Evolutionary conservation across 2,329 filamentous ascomycete genomes (phyloP), one percentile per base, ranked within the genome.

Genomic region (Chalara sp.): DNA sequence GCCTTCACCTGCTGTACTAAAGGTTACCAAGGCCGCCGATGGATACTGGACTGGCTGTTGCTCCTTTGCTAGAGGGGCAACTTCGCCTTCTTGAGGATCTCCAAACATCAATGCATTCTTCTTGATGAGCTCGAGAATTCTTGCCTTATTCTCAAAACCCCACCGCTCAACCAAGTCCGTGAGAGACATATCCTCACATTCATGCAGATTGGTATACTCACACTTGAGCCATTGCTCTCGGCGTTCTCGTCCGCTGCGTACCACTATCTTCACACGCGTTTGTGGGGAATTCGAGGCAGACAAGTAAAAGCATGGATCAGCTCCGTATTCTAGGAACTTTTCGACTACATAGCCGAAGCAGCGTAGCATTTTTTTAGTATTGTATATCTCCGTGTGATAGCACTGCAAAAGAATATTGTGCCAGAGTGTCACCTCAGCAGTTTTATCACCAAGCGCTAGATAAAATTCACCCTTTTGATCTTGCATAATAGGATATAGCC

Each of bases 91-190:
- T 29, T 44, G 2, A 32, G 5, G 29, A 32, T 2, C 29, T 46
- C 32, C 44, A 1, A 46, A 10, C 44, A 32, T 46, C 44, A 46
- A 46, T 32, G 5, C 13, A 13, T 46, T 32, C 29, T 32, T 46
- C 8, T 46, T 46, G 29, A 46, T 46, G 44, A 46, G 44, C 44
- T 46, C 44, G 33, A 46, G 44, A 32, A 46, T 28, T 32, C 44
- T 28, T 6, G 29, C 7, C 2, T 46, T 46, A n/a, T 46, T 46
- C 44, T 46, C 29, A 13, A 46, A 46, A n/a, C 29, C 29, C 44
- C 44, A 46, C 29, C 4, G 5, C 29, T 46, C 44, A 33, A 46
- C 44, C 44, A 46, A 46, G 2, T 46, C 44, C 13, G 21, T 32
- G 7, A 46, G 44, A 1, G 44, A 46, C 44, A 46, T 13, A 32